These are phyloP conservation scores for Fraxinus excelsior DNA, from an alignment of 257 asterid genomes.

Conservation along the genomic window DNA sequence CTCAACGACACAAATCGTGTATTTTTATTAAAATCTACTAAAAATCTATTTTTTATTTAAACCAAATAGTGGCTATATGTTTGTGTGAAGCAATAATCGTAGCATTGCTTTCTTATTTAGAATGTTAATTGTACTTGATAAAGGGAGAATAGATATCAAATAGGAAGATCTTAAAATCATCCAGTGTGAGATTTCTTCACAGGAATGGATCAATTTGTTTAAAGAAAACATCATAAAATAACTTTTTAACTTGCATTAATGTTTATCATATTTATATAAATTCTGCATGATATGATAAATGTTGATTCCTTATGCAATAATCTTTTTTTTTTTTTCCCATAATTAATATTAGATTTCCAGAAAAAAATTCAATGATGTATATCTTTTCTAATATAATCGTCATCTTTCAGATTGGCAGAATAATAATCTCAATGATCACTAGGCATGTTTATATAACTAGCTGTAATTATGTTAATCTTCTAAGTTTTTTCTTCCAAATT, in stretches of 20 bases:
- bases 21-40: too few relatives aligned
- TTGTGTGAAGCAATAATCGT: neutral
- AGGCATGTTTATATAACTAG: slow-evolving; percentile 2
- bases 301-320: slow-evolving; percentile 9
- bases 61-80: neutral
- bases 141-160: neutral
- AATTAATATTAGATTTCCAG: slow-evolving; percentile 1
- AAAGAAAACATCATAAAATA: neutral
- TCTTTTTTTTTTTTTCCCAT: neutral
- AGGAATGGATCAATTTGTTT: neutral
- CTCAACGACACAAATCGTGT: too few relatives aligned
- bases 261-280: neutral
- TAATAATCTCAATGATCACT: neutral
- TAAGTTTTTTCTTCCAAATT: neutral
- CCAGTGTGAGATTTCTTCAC: neutral
- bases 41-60: too few relatives aligned
- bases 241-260: neutral
- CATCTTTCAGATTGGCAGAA: neutral
- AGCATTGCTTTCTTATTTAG: neutral
- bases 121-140: neutral
- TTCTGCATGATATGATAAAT: neutral
- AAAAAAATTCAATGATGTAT: neutral
- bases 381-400: neutral
- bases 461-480: neutral
- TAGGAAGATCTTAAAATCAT: neutral